These are phyloP conservation scores for Ophiostoma ulmi DNA, from an alignment of 2,329 filamentous ascomycete genomes.

Conservation along the genomic window DNA sequence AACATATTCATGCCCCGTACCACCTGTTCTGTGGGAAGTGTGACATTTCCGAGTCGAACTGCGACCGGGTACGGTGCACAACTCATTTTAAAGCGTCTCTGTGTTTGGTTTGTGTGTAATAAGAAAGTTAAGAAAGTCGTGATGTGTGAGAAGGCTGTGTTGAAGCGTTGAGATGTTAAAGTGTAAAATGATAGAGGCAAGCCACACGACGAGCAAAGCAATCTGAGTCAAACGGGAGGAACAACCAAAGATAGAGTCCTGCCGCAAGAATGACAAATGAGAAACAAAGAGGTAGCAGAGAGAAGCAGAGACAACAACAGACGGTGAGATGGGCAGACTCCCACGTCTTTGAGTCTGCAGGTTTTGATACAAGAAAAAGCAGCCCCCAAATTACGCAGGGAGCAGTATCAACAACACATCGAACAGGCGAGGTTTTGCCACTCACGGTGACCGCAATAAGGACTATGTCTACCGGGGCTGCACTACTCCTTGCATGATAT, in stretches of 20 bases:
- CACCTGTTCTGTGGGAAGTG: conserved; percentile 17
- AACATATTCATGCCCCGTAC: conserved; percentile 24
- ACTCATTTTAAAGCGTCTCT: neutral
- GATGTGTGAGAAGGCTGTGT: neutral
- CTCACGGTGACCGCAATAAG: neutral
- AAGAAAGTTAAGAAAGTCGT: neutral
- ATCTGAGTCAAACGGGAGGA: neutral
- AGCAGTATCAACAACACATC: neutral
- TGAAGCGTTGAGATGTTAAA: neutral
- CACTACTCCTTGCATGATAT: neutral
- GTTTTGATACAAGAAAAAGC: neutral
- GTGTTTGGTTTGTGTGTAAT: neutral
- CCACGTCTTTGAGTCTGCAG: neutral
- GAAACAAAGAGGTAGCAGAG: neutral
- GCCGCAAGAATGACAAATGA: neutral
- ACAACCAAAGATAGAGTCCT: neutral
- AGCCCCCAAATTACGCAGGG: conserved; percentile 4
- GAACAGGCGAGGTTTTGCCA: neutral
- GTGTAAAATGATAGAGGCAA: neutral
- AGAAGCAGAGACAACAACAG: neutral
- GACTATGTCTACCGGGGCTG: neutral
- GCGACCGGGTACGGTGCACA: conserved; percentile 23
- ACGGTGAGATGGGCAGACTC: neutral
- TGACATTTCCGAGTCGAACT: conserved; percentile 23
- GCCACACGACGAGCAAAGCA: neutral